Evolutionary conservation across 1,284 basidiomycete genomes (phyloP).

Genomic region (Ustilago curta): DNA sequence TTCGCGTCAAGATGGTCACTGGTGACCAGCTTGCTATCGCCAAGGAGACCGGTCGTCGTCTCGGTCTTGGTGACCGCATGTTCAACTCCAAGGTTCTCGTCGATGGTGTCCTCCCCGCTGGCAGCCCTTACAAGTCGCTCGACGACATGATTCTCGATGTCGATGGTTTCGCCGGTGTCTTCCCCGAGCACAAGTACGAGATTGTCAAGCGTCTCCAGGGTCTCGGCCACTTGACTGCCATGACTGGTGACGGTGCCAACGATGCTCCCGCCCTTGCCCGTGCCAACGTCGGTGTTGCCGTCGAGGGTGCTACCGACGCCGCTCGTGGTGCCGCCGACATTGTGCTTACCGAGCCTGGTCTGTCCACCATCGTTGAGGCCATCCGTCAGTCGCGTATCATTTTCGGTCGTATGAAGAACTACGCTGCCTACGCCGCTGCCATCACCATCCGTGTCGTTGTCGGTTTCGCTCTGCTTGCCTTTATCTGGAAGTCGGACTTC

Average conservation of each 20-base stretch:
- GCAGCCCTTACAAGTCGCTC: constrained; percentile 78
- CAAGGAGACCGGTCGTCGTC: constrained; percentile 97
- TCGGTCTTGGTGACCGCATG: constrained; percentile 96
- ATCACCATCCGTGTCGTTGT: constrained; percentile 99
- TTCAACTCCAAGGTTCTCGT: constrained; percentile 94
- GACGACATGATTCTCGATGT: constrained; percentile 91
- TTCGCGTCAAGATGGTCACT: constrained; percentile 99
- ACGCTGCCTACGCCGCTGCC: constrained; percentile 85
- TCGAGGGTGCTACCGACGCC: constrained; percentile 93
- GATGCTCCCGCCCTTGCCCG: constrained; percentile 84
- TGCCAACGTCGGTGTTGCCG: constrained; percentile 95
- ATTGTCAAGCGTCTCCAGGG: constrained; percentile 93
- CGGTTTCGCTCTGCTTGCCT: constrained; percentile 93
- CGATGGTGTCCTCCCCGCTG: constrained; percentile 83
- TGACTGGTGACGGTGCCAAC: constrained; percentile 95
- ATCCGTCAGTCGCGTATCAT: constrained; percentile 94
- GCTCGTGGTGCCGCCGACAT: constrained; percentile 95
- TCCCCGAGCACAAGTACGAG: constrained; percentile 95
- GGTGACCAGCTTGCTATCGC: constrained; percentile 99
- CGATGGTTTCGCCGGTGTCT: constrained; percentile 92
- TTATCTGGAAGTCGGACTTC: constrained; percentile 97
- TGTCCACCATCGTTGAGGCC: constrained; percentile 95
- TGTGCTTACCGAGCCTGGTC: constrained; percentile 92
- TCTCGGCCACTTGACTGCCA: constrained; percentile 73
- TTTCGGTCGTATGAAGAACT: constrained; percentile 98